These are phyloP conservation scores for Trichoderma reesei DNA, from an alignment of 495 filamentous ascomycete genomes.

Conservation along the genomic window DNA sequence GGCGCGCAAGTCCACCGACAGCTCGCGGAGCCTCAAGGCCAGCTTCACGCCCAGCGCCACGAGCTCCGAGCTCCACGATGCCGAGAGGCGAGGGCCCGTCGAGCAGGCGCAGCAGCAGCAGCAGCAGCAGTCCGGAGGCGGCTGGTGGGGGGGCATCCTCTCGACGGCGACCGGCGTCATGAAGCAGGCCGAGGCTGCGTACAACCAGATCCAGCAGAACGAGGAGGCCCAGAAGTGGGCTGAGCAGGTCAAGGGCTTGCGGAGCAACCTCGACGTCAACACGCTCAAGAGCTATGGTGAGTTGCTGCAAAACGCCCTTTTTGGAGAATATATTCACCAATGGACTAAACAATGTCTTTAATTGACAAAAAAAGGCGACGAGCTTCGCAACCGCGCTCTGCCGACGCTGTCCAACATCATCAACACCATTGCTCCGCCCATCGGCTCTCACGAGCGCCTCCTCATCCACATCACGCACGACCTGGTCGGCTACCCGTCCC, in stretches of 20 bases:
- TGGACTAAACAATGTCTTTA: too few relatives aligned
- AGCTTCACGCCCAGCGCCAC: slow-evolving; percentile 45
- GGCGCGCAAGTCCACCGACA: slow-evolving; percentile 64
- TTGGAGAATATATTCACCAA: too few relatives aligned
- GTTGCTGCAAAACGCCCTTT: too few relatives aligned
- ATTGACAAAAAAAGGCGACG: slow-evolving; percentile 72
- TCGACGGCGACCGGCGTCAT: slow-evolving; percentile 69
- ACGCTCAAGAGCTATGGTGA: slow-evolving; percentile 71
- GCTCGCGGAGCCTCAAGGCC: slow-evolving; percentile 53
- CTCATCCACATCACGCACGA: slow-evolving; percentile 98
- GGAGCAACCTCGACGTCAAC: slow-evolving; percentile 55
- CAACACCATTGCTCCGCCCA: slow-evolving; percentile 89
- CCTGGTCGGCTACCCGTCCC: slow-evolving; percentile 81
- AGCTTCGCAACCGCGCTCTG: slow-evolving; percentile 77
- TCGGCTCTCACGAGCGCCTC: slow-evolving; percentile 93
- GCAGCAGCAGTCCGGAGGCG: slow-evolving; percentile 41
- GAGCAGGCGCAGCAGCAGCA: slow-evolving; percentile 30
- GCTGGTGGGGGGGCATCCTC: slow-evolving; percentile 89
- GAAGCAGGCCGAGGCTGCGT: slow-evolving; percentile 86
- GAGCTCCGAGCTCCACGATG: slow-evolving; percentile 41
- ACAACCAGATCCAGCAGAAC: slow-evolving; percentile 91
- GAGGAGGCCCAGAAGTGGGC: slow-evolving; percentile 96
- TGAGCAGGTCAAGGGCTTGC: slow-evolving; percentile 71
- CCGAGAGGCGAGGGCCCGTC: slow-evolving; percentile 37
- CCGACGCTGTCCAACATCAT: slow-evolving; percentile 93